Conservation (phyloP, 2,329 filamentous ascomycete genomes). For the Penicillium thymicola region DNA sequence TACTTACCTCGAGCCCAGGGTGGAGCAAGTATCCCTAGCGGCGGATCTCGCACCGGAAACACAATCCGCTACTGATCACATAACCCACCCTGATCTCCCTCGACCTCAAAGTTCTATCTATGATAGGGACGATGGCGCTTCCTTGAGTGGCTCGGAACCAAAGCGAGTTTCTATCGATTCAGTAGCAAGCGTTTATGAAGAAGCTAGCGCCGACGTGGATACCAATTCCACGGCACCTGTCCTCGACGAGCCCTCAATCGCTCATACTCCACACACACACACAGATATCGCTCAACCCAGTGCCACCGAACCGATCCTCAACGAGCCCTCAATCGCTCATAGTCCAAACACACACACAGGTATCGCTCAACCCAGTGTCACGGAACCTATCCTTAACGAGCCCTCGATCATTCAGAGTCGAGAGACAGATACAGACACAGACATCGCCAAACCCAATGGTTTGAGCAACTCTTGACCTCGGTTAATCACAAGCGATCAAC, state of each 20-base stretch:
- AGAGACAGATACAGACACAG: neutral
- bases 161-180: slow-evolving; percentile 19
- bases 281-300: neutral
- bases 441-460: neutral
- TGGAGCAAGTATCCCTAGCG: neutral
- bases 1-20: slow-evolving; percentile 4
- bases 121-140: slow-evolving; percentile 8
- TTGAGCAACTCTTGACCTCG: slow-evolving; percentile 5
- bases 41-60: neutral
- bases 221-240: neutral
- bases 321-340: neutral
- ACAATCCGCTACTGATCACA: neutral
- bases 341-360: neutral
- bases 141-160: slow-evolving; percentile 4
- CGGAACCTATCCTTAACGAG: neutral
- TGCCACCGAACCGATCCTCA: neutral
- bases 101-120: slow-evolving; percentile 8
- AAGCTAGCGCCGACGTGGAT: slow-evolving; percentile 15
- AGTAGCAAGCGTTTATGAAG: slow-evolving; percentile 22
- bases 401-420: neutral
- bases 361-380: neutral
- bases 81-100: neutral
- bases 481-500: slow-evolving; percentile 4
- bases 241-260: neutral
- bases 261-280: neutral